Evolutionary conservation across 2,329 filamentous ascomycete genomes (phyloP), one percentile per base, ranked within the genome.

Genomic region (Diplodia mutila): DNA sequence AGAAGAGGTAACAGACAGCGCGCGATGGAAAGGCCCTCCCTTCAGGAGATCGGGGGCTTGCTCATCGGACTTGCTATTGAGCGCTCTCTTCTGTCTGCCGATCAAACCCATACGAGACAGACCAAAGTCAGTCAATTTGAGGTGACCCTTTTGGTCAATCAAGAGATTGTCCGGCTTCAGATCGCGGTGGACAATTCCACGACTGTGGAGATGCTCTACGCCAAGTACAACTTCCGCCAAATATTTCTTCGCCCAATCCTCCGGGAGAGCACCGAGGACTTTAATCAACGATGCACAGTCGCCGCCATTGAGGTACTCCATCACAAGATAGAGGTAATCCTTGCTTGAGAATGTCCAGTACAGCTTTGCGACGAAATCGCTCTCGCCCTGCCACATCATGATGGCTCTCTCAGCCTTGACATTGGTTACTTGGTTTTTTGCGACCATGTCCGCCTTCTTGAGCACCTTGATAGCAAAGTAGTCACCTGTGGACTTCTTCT

Each of bases 301-400:
- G 54, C 95, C 95, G 42, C 95, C 95, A 73, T 98, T 99, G 68
- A 99, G 85, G 80, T 99, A 99, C 77, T 99, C 95, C 95, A 99
- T 99, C 27, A 99, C 95, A 68, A 99, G 85, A 76, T 98, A 99
- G 27, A 99, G 88, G 76, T 97, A 99, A 76, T 99, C 95, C 76
- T 99, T 99, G 85, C 94, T 99, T 4, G 95, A 97, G 76, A 99
- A 99, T 0, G 95, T 99, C 96, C 96, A 99, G 81, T 98, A 99
- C 14, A 99, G 86, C 82, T 99, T 99, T 29, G 95, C 95, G 68
- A 99, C 95, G 77, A 99, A 99, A 69, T 99, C 95, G 78, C 96
- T 99, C 79, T 98, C 93, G 25, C 95, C 95, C 81, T 99, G 95
- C 92, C 95, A 98, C 95, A 99, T 99, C 95, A 99, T 98, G 76